A percentile compares a stretch with the other conserved stretches of the same genome.
Conservation (phyloP, 1,284 basidiomycete genomes). For the Naganishia liquefaciens region DNA sequence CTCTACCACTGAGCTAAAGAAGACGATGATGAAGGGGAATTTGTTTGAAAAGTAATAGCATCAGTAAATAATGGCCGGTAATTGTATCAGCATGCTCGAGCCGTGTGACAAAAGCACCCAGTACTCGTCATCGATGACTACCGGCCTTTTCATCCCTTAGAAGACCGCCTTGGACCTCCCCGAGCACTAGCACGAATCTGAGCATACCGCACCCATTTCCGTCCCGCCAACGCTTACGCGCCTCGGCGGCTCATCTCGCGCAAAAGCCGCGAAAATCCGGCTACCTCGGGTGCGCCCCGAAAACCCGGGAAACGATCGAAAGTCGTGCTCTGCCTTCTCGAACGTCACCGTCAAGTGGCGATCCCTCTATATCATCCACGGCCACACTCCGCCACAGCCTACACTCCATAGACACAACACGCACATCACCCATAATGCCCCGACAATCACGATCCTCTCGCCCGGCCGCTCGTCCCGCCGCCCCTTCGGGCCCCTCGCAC, state of each 20-base stretch:
- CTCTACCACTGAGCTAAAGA: constrained; percentile 29
- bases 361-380: constrained; percentile 9
- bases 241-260: constrained; percentile 5
- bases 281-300: constrained; percentile 15
- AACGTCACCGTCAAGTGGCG: constrained; percentile 18
- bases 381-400: background rate
- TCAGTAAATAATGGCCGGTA: no score
- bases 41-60: background rate
- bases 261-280: constrained; percentile 5
- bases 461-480: constrained; percentile 44
- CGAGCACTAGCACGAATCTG: background rate
- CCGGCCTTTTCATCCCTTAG: constrained; percentile 1
- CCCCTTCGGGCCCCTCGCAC: constrained; percentile 38
- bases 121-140: constrained; percentile 17
- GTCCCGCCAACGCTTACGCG: constrained; percentile 17
- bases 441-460: constrained; percentile 42
- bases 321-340: constrained; percentile 17
- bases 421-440: constrained; percentile 25
- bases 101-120: background rate
- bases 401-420: background rate
- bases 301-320: constrained; percentile 7
- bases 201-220: background rate
- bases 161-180: background rate
- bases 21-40: background rate
- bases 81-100: background rate